phyloP scores from a whole-genome alignment of 306 rosid genomes.

The Albizia julibrissin region DNA sequence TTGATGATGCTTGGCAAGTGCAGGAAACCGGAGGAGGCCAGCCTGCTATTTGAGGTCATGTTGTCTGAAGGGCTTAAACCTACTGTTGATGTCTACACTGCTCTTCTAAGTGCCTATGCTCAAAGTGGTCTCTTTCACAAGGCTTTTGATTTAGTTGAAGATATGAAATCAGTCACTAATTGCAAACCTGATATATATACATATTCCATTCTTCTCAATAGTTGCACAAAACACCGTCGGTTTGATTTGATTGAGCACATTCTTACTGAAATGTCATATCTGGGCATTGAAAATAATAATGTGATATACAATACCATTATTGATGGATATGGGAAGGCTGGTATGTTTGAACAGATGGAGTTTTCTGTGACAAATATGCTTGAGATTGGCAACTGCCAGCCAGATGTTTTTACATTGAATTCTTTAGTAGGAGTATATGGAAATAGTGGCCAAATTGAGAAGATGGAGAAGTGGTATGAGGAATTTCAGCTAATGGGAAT shows the following conservation, averaged over 20 bases:
- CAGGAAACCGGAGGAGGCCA: slow-evolving; percentile 74
- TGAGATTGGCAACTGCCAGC: slow-evolving; percentile 70
- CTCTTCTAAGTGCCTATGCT: slow-evolving; percentile 80
- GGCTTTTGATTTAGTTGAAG: slow-evolving; percentile 71
- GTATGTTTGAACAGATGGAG: slow-evolving; percentile 87
- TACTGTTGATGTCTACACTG: slow-evolving; percentile 79
- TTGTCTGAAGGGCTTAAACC: slow-evolving; percentile 84
- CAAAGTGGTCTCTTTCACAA: slow-evolving; percentile 66
- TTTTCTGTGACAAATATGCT: slow-evolving; percentile 67
- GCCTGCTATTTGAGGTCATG: slow-evolving; percentile 68
- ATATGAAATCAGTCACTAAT: slow-evolving; percentile 73
- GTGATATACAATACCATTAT: slow-evolving; percentile 82
- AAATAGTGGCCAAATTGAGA: slow-evolving; percentile 59
- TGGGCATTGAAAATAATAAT: slow-evolving; percentile 59
- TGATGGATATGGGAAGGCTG: slow-evolving; percentile 74
- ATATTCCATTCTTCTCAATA: slow-evolving; percentile 65
- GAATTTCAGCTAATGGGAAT: slow-evolving; percentile 87
- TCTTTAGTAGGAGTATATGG: slow-evolving; percentile 73
- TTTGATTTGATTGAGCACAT: slow-evolving; percentile 61
- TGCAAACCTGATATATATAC: slow-evolving; percentile 79
- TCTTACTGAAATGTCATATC: slow-evolving; percentile 72
- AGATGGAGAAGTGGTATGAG: slow-evolving; percentile 92
- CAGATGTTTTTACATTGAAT: slow-evolving; percentile 82
- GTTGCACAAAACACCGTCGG: slow-evolving; percentile 60
- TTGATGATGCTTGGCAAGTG: slow-evolving; percentile 89